These are phyloP conservation scores for Pythium myriotylum DNA, from an alignment of 352 stramenopile genomes.

Conservation along the genomic window DNA sequence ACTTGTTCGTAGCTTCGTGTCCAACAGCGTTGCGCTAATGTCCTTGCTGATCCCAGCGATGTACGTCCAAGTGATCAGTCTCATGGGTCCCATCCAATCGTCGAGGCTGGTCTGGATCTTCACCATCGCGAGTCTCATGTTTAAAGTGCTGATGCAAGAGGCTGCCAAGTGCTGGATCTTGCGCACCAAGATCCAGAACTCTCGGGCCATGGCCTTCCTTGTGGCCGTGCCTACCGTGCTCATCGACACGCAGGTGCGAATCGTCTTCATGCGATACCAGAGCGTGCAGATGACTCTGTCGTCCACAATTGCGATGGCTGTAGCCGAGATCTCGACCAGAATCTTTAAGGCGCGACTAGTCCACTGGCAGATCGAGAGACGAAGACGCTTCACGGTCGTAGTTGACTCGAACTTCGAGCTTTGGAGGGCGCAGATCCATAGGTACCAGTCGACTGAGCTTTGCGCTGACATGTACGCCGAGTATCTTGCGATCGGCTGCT, in stretches of 20 bases:
- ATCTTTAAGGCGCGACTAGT: too few relatives aligned
- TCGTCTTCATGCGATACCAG: conserved; percentile 32
- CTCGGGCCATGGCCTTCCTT: conserved; percentile 17
- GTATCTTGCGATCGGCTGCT: conserved; percentile 11
- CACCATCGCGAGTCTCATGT: conserved; percentile 3
- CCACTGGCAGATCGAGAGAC: too few relatives aligned
- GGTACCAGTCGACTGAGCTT: neutral
- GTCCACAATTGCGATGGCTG: conserved; percentile 17
- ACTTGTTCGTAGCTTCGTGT: too few relatives aligned
- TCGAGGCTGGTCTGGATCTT: neutral
- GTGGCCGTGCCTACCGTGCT: conserved; percentile 37
- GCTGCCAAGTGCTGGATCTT: too few relatives aligned
- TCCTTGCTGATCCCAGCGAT: too few relatives aligned
- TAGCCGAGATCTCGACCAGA: too few relatives aligned
- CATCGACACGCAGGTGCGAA: conserved; percentile 41
- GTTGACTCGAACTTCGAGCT: too few relatives aligned
- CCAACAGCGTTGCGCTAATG: conserved; percentile 1
- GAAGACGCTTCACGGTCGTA: too few relatives aligned
- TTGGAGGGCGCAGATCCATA: too few relatives aligned
- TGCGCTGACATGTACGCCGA: conserved; percentile 5
- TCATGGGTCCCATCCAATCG: neutral
- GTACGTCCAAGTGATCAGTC: conserved; percentile 20
- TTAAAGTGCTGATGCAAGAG: conserved; percentile 10
- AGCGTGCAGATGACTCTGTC: conserved; percentile 25
- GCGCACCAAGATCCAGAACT: neutral